Percentiles rank a stretch among this genome's conserved stretches.
These are phyloP conservation scores for Aegilops speltoides DNA, from an alignment of 176 grass and related monocot genomes.

Conservation along the genomic window DNA sequence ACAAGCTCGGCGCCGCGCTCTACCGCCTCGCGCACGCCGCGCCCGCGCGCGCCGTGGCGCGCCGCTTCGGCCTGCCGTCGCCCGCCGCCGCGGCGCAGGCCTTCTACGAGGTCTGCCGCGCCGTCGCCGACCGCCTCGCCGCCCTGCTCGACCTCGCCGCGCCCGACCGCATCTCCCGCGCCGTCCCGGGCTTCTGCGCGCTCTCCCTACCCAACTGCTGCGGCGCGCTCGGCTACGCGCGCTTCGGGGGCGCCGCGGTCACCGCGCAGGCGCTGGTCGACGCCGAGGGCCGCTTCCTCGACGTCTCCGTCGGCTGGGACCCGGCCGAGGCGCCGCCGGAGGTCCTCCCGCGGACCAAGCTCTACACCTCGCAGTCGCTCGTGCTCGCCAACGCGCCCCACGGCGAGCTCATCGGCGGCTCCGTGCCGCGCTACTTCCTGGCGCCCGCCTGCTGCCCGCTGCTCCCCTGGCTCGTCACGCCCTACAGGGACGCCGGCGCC, in stretches of 20 bases:
- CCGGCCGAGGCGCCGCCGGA: constrained; percentile 44
- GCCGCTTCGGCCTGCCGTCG: constrained; percentile 77
- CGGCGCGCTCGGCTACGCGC: constrained; percentile 69
- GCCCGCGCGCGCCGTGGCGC: constrained; percentile 50
- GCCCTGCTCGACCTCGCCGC: constrained; percentile 60
- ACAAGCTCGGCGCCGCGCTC: constrained; percentile 80
- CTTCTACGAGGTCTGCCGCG: constrained; percentile 90
- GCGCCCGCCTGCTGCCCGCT: constrained; percentile 71
- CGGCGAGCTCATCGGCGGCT: constrained; percentile 57
- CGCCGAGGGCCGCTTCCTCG: constrained; percentile 80
- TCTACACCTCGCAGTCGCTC: constrained; percentile 41
- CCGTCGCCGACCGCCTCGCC: constrained; percentile 55
- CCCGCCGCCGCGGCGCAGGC: constrained; percentile 52
- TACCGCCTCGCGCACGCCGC: constrained; percentile 87
- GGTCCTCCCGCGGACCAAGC: constrained; percentile 64
- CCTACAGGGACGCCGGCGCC: constrained; percentile 31
- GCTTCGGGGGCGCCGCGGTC: constrained; percentile 43
- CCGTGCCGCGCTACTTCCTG: constrained; percentile 64
- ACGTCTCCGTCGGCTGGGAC: constrained; percentile 82
- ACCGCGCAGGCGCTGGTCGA: constrained; percentile 77
- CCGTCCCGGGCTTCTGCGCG: constrained; percentile 67
- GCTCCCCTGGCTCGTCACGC: constrained; percentile 84
- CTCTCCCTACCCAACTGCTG: constrained; percentile 82
- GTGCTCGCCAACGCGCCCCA: constrained; percentile 60
- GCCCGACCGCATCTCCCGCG: constrained; percentile 59